Base-by-base conservation (phyloP, 2,329 filamentous ascomycete species). In the Phialophora verrucosa region DNA sequence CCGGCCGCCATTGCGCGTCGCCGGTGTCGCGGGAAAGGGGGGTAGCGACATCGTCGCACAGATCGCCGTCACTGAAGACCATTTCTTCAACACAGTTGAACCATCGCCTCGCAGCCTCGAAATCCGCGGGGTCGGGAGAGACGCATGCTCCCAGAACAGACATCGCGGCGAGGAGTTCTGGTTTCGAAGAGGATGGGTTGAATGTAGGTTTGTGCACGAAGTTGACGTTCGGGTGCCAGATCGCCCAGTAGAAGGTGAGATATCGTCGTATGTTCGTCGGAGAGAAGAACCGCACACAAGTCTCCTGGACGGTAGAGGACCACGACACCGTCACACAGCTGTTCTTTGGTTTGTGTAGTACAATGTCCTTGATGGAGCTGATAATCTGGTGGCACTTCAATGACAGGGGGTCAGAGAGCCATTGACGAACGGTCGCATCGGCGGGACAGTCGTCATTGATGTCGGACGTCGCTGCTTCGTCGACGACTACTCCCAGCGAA, bases 1-100 rank as follows among this genome's bases (percentile, higher is more conserved):
- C 25, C 23, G 20, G 35, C 10, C 2, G 56, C 67, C 3, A 64
- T 44, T 42, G 29, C 8, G 49, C 1, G 35, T 64, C 62, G 11
- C 50, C 12, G 10, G 42, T 31, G 11, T 55, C 58, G 20, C 31
- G 35, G n/a, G 56, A 71, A 0, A 65, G 59, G 2, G 66, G 60
- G 31, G 70, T 69, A 4, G 67, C 44, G 4, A 70, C 58, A 31
- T 78, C 74, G 17, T 71, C 73, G 67, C 76, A 77, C 47, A 79
- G 77, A 62, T 77, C 74, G 17, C 76, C 75, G 27, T 79, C 77
- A 20, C 72, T 74, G 56, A 79, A 80, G 4, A 76, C 75, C 67
- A 79, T 75, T 65, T 68, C 77, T 59, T 80, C 78, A 5, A 79
- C 77, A 47, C 74, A 76, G 66, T 79, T 76, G 66, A 78, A 75